phyloP scores from a whole-genome alignment of 208 protist genomes.

The Angomonas deanei region DNA sequence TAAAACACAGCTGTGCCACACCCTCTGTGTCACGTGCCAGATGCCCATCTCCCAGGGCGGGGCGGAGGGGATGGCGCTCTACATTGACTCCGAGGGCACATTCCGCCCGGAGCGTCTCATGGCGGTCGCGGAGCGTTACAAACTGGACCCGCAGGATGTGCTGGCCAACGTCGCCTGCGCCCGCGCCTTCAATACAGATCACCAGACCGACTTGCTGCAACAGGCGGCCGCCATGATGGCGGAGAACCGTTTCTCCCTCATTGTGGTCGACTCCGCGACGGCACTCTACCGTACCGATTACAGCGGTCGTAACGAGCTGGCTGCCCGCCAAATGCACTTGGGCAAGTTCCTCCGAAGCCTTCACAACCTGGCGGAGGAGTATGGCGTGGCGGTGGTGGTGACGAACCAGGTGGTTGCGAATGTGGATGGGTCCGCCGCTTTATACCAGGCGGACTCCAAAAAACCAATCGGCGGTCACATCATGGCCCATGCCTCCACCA shows the following conservation, averaged over 20 bases:
- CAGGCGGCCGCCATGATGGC: constrained; percentile 98
- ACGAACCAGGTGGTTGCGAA: constrained; percentile 99
- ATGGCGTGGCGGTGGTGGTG: constrained; percentile 98
- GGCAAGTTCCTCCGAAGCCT: constrained; percentile 98
- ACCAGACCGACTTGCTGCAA: constrained; percentile 95
- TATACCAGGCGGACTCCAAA: constrained; percentile 97
- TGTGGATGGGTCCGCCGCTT: constrained; percentile 94
- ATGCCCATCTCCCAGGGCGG: constrained; percentile 94
- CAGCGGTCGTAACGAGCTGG: constrained; percentile 97
- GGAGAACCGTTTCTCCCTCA: constrained; percentile 95
- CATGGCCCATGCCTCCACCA: constrained; percentile 99
- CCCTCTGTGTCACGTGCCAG: constrained; percentile 97
- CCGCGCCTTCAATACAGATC: constrained; percentile 98
- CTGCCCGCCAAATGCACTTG: constrained; percentile 98
- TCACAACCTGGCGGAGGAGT: constrained; percentile 97
- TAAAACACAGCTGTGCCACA: constrained; percentile 99
- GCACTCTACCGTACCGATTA: constrained; percentile 99
- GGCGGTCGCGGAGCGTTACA: constrained; percentile 91
- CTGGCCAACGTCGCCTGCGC: constrained; percentile 99
- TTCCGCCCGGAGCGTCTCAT: constrained; percentile 96
- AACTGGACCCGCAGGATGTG: constrained; percentile 95
- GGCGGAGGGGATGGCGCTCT: constrained; percentile 98
- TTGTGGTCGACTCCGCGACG: constrained; percentile 99
- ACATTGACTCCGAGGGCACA: constrained; percentile 99
- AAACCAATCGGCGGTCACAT: constrained; percentile 99